Conservation (phyloP, 2,329 filamentous ascomycete genomes). For the Dactylellina cionopaga region DNA sequence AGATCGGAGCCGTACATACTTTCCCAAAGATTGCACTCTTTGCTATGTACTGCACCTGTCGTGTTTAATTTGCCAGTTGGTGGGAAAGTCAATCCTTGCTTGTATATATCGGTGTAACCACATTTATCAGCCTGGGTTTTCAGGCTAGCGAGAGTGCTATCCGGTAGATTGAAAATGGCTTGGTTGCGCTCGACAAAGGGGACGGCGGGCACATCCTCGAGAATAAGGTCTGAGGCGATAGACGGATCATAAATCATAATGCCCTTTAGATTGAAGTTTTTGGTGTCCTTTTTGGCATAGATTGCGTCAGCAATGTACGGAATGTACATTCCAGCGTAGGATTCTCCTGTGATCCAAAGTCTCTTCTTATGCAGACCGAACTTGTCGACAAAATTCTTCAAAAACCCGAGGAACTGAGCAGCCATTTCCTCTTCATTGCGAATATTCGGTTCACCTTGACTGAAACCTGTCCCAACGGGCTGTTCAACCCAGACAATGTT, state of each 20-base stretch:
- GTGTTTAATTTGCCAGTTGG: constrained; percentile 70
- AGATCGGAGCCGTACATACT: background rate
- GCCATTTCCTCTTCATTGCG: constrained; percentile 75
- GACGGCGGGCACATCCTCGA: constrained; percentile 65
- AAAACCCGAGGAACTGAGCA: constrained; percentile 77
- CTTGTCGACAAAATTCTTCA: constrained; percentile 78
- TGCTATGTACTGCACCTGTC: constrained; percentile 53
- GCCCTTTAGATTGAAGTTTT: constrained; percentile 74
- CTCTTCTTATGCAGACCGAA: constrained; percentile 74
- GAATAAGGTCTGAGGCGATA: constrained; percentile 65
- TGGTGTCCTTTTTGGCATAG: constrained; percentile 67
- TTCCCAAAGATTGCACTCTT: constrained; percentile 5
- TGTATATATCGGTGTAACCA: constrained; percentile 70
- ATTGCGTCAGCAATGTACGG: constrained; percentile 70
- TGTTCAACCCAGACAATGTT: constrained; percentile 82
- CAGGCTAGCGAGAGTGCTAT: constrained; percentile 68
- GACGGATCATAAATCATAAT: constrained; percentile 78
- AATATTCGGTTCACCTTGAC: constrained; percentile 71
- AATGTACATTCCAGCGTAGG: constrained; percentile 68
- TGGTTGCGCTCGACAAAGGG: constrained; percentile 71
- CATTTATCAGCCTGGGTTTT: constrained; percentile 68
- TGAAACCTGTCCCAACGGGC: constrained; percentile 73
- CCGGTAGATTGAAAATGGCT: constrained; percentile 72
- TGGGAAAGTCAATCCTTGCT: constrained; percentile 74
- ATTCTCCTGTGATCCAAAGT: constrained; percentile 78